phyloP scores from a whole-genome alignment of 2,329 filamentous ascomycete species.

The Aspergillus udagawae region DNA sequence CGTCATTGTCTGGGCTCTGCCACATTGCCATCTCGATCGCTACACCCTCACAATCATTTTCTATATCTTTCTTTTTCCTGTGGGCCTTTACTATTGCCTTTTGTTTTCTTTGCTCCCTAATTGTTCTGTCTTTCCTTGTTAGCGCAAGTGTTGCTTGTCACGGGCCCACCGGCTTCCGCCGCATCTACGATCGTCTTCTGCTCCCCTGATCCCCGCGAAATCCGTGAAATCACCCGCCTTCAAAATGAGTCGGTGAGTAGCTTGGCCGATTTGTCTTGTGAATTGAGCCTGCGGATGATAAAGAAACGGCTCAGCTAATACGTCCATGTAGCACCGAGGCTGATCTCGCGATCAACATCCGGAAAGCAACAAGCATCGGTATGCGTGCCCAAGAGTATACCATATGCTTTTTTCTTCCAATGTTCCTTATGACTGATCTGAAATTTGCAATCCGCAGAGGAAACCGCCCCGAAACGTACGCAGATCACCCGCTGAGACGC shows the following conservation, averaged over 20 bases:
- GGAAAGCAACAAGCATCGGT: slow-evolving; percentile 63
- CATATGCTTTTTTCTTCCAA: not conserved
- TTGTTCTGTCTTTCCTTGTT: not conserved
- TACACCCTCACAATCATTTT: slow-evolving; percentile 12
- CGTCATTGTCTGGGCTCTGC: slow-evolving; percentile 26
- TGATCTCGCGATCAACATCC: slow-evolving; percentile 63
- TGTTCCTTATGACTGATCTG: slow-evolving; percentile 14
- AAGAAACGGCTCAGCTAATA: not conserved
- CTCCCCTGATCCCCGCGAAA: slow-evolving; percentile 20
- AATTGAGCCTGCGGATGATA: not conserved
- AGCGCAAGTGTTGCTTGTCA: not conserved
- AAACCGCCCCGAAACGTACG: slow-evolving; percentile 64
- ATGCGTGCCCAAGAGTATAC: slow-evolving; percentile 19
- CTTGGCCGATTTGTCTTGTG: not conserved
- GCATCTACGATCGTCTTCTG: slow-evolving; percentile 7
- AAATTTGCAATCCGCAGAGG: slow-evolving; percentile 42
- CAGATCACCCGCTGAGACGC: not conserved
- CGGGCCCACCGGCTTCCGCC: not conserved
- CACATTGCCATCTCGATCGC: slow-evolving; percentile 1
- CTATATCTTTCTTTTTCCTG: slow-evolving; percentile 7
- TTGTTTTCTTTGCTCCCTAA: not conserved
- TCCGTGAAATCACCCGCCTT: slow-evolving; percentile 44
- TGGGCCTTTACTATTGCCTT: not conserved
- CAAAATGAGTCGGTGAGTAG: slow-evolving; percentile 58
- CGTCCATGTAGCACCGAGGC: slow-evolving; percentile 52